Conservation (phyloP, 2,329 filamentous ascomycete genomes). For the Fusarium coffeatum region DNA sequence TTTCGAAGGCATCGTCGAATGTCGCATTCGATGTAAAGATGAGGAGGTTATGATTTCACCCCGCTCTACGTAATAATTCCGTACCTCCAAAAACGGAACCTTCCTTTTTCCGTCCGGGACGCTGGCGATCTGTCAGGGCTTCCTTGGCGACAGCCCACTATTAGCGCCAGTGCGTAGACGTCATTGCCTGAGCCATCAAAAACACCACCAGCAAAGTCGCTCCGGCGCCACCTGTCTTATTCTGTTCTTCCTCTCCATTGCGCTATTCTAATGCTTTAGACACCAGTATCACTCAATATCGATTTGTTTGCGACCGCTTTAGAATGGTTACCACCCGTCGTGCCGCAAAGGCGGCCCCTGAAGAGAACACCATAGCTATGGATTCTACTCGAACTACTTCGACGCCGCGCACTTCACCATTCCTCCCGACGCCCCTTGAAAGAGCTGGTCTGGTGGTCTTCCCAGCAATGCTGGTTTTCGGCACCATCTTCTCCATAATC, state of each 20-base stretch:
- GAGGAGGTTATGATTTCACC: conserved; percentile 9
- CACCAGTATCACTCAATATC: background rate
- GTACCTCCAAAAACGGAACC: conserved; percentile 11
- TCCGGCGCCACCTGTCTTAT: conserved; percentile 13
- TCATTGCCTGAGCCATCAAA: conserved; percentile 41
- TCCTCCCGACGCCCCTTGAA: conserved; percentile 77
- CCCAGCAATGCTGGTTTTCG: conserved; percentile 81
- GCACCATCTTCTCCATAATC: conserved; percentile 81
- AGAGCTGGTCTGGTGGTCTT: conserved; percentile 74
- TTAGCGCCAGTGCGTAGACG: conserved; percentile 39
- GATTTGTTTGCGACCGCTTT: background rate
- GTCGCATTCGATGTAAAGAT: background rate
- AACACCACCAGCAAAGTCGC: conserved; percentile 22
- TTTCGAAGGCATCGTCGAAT: background rate
- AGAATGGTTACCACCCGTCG: conserved; percentile 48
- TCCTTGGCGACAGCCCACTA: conserved; percentile 31
- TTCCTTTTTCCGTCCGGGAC: conserved; percentile 33
- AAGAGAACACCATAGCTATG: conserved; percentile 29
- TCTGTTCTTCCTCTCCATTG: background rate
- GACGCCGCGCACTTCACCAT: conserved; percentile 62
- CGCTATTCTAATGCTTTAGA: conserved; percentile 9
- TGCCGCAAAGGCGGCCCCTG: conserved; percentile 36
- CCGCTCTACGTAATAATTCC: conserved; percentile 3
- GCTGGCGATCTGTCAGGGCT: conserved; percentile 6
- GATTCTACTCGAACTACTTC: conserved; percentile 27